Base-by-base conservation (phyloP, 345 rosid species). In the Rhodamnia rubescens region DNA sequence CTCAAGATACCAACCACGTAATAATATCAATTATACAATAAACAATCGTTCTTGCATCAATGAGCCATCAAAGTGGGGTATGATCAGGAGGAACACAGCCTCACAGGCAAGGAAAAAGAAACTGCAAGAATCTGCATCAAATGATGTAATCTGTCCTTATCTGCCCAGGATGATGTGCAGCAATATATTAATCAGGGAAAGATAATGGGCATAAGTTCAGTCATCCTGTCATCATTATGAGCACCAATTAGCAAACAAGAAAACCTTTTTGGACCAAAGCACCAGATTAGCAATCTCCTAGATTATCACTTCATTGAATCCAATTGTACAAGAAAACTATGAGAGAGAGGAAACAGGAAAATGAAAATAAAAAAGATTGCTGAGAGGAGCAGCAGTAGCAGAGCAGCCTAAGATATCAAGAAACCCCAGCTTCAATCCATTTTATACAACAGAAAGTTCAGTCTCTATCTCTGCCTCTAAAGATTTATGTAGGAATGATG, bases 81-180 rank as follows among this genome's bases (percentile, higher is more conserved):
- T 56, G 59, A 22, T 26, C 61, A 5, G 6, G 15, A 26, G 61
- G 61, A 26, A 24, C 61, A 57, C 14, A 57, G 61, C 15, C 61
- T 57, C 27, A 57, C 3, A 57, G 8, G 78, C 5, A 26, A 5
- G 3, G 61, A 80, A 14, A 83, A 49, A 83, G 3, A 57, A 57
- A 87, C 74, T 42, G 87, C 81, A 81, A 53, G 87, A 87, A 82
- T 85, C 87, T 18, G 74, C 87, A 52, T 83, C 57, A 57, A 24
- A 42, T 85, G 56, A 85, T 83, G 55, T 82, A 47, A 80, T 85
- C 53, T 83, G 53, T 51, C 56, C 83, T 26, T 69, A 11, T 83
- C 80, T 61, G 1, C 69, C 81, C 54, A 27, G 24, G 58, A 57
- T 74, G 36, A 87, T 75, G 20, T 12, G 16, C 20, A 29, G 16